Conservation (phyloP, 768 basidiomycete genomes). For the Cantharellus anzutake region DNA sequence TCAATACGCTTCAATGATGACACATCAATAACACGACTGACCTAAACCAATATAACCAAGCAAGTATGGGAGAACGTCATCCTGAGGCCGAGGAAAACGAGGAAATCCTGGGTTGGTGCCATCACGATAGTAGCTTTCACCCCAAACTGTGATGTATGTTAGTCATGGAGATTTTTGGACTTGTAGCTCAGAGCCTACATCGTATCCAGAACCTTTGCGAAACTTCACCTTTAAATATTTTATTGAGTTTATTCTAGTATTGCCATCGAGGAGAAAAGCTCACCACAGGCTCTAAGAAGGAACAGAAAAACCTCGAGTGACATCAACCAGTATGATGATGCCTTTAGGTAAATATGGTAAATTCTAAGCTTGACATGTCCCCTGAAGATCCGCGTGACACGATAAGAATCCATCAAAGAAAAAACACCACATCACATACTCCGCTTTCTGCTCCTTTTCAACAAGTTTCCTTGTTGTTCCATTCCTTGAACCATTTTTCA, state of each 20-base stretch:
- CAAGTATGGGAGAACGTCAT: neutral
- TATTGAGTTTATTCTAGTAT: no score
- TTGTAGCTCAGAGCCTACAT: neutral
- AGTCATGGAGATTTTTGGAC: neutral
- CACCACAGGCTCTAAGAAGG: neutral
- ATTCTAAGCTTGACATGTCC: constrained; percentile 21
- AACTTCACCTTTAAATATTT: neutral
- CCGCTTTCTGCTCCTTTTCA: constrained; percentile 17
- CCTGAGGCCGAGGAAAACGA: neutral
- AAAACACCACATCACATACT: constrained; percentile 6
- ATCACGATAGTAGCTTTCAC: constrained; percentile 31
- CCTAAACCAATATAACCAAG: neutral
- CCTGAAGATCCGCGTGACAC: neutral
- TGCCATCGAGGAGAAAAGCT: neutral
- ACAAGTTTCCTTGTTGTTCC: constrained; percentile 11
- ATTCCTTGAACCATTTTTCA: no score
- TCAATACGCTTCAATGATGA: no score
- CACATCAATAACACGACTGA: no score
- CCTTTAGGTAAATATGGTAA: constrained; percentile 20
- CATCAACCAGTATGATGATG: constrained; percentile 9
- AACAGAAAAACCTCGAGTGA: neutral
- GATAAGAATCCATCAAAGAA: neutral
- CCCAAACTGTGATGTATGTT: constrained; percentile 39
- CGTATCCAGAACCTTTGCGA: constrained; percentile 1
- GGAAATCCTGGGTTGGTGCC: neutral